phyloP scores from a whole-genome alignment of 1,284 basidiomycete species.

The Heterobasidion parviporum region DNA sequence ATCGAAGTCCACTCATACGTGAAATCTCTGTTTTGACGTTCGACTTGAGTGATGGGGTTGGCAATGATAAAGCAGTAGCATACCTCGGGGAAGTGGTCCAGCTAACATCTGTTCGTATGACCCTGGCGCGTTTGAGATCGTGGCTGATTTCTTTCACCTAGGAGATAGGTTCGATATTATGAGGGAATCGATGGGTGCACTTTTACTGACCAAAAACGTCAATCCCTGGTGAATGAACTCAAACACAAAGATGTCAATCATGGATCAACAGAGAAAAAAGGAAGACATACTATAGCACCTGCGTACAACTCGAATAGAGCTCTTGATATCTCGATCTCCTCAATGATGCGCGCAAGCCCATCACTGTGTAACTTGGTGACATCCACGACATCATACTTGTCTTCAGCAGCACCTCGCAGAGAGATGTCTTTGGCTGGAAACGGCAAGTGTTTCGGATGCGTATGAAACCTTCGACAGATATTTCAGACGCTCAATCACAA shows the following conservation, averaged over 20 bases:
- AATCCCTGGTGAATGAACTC: slow-evolving; percentile 80
- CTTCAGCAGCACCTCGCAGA: slow-evolving; percentile 74
- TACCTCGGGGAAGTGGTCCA: slow-evolving; percentile 78
- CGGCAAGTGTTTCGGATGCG: slow-evolving; percentile 71
- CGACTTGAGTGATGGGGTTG: no score
- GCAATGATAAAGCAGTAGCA: slow-evolving; percentile 8
- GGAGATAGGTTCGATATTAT: not conserved
- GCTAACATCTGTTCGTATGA: slow-evolving; percentile 70
- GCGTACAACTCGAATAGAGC: slow-evolving; percentile 83
- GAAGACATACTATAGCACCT: slow-evolving; percentile 55
- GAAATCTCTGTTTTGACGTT: slow-evolving; percentile 45
- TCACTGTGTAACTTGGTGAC: slow-evolving; percentile 35
- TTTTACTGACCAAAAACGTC: slow-evolving; percentile 50
- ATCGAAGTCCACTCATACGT: slow-evolving; percentile 37
- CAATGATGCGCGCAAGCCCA: slow-evolving; percentile 48
- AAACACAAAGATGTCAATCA: not conserved
- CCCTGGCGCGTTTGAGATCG: slow-evolving; percentile 66
- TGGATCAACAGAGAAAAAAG: not conserved
- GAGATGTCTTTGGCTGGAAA: slow-evolving; percentile 69
- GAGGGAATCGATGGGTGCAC: slow-evolving; percentile 5
- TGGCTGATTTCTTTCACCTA: slow-evolving; percentile 80
- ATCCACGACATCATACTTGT: slow-evolving; percentile 73
- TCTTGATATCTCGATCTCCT: slow-evolving; percentile 82
- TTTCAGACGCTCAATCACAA: not conserved
- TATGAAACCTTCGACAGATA: slow-evolving; percentile 56